Percentiles rank a stretch among this genome's conserved stretches.
phyloP scores from a whole-genome alignment of 2,329 filamentous ascomycete genomes.

The Ambrosiella xylebori region DNA sequence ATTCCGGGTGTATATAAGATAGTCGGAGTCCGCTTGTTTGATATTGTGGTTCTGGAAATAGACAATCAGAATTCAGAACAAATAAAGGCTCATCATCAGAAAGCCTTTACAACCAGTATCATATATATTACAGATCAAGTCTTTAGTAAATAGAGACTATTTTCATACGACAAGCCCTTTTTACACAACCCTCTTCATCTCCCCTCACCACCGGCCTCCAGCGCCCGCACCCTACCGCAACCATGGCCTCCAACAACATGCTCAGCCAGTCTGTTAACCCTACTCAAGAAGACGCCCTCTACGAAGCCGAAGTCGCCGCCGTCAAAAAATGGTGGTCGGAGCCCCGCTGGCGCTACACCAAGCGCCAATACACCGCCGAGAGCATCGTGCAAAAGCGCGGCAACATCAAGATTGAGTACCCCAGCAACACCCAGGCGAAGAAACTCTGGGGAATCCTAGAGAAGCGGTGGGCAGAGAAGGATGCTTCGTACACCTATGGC shows the following conservation, averaged over 20 bases:
- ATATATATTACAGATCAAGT: too few relatives aligned
- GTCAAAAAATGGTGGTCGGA: conserved; percentile 93
- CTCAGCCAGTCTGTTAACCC: conserved; percentile 37
- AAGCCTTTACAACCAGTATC: too few relatives aligned
- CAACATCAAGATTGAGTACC: conserved; percentile 76
- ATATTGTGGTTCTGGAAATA: too few relatives aligned
- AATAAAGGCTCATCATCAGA: too few relatives aligned
- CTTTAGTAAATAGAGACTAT: too few relatives aligned
- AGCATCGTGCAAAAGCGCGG: conserved; percentile 94
- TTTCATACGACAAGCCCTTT: too few relatives aligned
- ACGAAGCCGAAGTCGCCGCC: conserved; percentile 66
- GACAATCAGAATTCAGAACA: too few relatives aligned
- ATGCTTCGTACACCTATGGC: conserved; percentile 82
- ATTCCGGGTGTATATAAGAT: too few relatives aligned
- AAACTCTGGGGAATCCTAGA: conserved; percentile 91
- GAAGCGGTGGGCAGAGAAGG: conserved; percentile 58
- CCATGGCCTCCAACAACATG: conserved; percentile 48
- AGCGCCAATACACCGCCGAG: conserved; percentile 84
- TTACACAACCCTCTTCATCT: too few relatives aligned
- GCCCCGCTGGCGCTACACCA: conserved; percentile 82
- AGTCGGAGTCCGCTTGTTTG: too few relatives aligned
- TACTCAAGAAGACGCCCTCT: conserved; percentile 45
- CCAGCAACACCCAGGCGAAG: conserved; percentile 75
- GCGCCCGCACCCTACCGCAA: neutral
- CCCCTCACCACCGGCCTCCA: too few relatives aligned